Percentiles rank a stretch among this genome's conserved stretches.
phyloP scores from a whole-genome alignment of 140 eudicot genomes.

The Stevia rebaudiana region DNA sequence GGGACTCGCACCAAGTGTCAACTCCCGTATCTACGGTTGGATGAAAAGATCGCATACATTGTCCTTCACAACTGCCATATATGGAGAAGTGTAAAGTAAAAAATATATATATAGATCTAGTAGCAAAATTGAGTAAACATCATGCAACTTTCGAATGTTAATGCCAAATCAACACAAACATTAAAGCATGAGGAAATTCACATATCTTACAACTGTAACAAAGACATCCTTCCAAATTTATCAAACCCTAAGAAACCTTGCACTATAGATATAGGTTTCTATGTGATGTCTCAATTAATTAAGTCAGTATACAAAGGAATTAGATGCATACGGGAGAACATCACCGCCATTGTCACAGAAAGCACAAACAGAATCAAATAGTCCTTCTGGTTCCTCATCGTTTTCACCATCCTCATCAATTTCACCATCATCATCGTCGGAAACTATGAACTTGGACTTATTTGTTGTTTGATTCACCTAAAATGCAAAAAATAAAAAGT shows the following conservation, averaged over 20 bases:
- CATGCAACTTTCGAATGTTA: not conserved
- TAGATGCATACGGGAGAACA: constrained; percentile 45
- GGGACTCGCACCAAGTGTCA: constrained; percentile 57
- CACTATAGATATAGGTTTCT: not conserved
- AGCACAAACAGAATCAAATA: constrained; percentile 64
- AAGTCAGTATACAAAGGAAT: constrained; percentile 18
- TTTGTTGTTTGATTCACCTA: constrained; percentile 32
- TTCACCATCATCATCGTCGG: constrained; percentile 18
- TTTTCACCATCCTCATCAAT: constrained; percentile 21
- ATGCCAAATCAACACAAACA: not conserved
- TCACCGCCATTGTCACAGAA: constrained; percentile 81
- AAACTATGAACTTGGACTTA: constrained; percentile 29
- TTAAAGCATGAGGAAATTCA: not conserved
- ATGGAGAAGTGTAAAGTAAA: constrained; percentile 11
- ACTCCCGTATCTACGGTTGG: constrained; percentile 59
- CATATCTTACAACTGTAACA: not conserved
- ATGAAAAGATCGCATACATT: constrained; percentile 85
- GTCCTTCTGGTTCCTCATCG: constrained; percentile 23
- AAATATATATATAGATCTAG: not conserved
- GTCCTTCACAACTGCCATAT: constrained; percentile 71
- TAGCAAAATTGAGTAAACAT: not conserved
- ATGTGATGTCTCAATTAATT: not conserved
- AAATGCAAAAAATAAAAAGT: constrained; percentile 20
- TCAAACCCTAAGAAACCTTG: constrained; percentile 6
- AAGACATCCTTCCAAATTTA: not conserved